Evolutionary conservation across 441 rosid species (phyloP).

Genomic region (Corymbia calophylla): DNA sequence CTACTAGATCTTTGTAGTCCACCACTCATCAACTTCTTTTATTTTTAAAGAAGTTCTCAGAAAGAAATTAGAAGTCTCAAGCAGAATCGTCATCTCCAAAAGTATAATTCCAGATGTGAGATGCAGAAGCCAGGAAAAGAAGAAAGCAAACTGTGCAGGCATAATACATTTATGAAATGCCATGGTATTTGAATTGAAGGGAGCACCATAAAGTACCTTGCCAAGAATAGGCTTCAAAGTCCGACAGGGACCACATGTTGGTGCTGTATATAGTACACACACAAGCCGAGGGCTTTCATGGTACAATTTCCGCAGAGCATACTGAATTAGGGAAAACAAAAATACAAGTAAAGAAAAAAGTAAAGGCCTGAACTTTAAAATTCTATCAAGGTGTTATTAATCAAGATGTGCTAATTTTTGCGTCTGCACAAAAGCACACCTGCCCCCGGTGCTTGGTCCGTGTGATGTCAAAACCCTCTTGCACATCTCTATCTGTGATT

Average conservation of each 20-base stretch:
- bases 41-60: neutral
- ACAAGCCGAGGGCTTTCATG: slow-evolving; percentile 94
- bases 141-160: neutral
- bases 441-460: slow-evolving; percentile 82
- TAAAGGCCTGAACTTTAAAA: neutral
- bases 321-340: slow-evolving; percentile 27
- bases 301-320: slow-evolving; percentile 88
- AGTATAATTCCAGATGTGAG: neutral
- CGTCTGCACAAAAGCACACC: slow-evolving; percentile 21
- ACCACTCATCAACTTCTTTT: neutral
- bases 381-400: neutral
- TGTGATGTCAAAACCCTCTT: slow-evolving; percentile 80
- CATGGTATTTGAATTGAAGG: neutral
- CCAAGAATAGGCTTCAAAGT: slow-evolving; percentile 94
- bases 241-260: slow-evolving; percentile 97
- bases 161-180: neutral
- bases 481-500: slow-evolving; percentile 70
- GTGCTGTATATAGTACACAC: slow-evolving; percentile 81
- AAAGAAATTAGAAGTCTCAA: neutral
- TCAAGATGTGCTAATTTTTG: neutral
- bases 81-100: neutral
- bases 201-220: slow-evolving; percentile 41
- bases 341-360: neutral
- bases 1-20: neutral
- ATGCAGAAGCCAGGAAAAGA: neutral